Percentiles rank a stretch among this genome's conserved stretches.
Evolutionary conservation across 441 rosid genomes (phyloP).

Genomic region (Omphalea diandra): DNA sequence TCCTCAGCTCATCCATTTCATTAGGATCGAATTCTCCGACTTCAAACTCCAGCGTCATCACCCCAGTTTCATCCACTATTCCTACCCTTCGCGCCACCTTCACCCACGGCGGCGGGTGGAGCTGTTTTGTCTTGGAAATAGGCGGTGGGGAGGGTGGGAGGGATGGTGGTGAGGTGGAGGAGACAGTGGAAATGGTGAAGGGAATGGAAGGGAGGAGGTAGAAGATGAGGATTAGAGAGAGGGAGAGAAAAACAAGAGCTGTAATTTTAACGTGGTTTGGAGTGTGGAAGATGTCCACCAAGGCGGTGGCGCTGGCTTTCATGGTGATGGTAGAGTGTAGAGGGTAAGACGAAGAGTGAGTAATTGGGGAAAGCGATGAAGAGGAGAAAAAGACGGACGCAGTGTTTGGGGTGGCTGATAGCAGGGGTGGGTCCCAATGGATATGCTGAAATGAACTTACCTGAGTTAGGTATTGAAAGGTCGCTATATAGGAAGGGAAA

Average conservation of each 20-base stretch:
- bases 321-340: not conserved
- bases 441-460: too few species aligned
- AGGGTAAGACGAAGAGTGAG: not conserved
- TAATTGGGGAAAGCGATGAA: not conserved
- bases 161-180: not conserved
- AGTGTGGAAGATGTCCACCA: conserved; percentile 1
- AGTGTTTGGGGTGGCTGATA: too few species aligned
- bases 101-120: conserved; percentile 11
- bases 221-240: conserved; percentile 13
- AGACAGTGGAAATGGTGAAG: conserved; percentile 5
- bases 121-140: conserved; percentile 1
- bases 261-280: conserved; percentile 17
- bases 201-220: conserved; percentile 14
- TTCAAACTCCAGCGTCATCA: conserved; percentile 33
- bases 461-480: too few species aligned
- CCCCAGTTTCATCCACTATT: conserved; percentile 25
- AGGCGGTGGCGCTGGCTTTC: not conserved
- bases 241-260: conserved; percentile 11
- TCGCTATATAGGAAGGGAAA: too few species aligned
- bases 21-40: conserved; percentile 50
- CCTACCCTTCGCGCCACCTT: conserved; percentile 17
- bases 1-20: conserved; percentile 32
- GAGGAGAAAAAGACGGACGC: too few species aligned
- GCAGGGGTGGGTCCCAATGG: too few species aligned
- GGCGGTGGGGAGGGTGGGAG: not conserved